phyloP scores from a whole-genome alignment of 2,329 filamentous ascomycete species.

The Monosporascus sp. region DNA sequence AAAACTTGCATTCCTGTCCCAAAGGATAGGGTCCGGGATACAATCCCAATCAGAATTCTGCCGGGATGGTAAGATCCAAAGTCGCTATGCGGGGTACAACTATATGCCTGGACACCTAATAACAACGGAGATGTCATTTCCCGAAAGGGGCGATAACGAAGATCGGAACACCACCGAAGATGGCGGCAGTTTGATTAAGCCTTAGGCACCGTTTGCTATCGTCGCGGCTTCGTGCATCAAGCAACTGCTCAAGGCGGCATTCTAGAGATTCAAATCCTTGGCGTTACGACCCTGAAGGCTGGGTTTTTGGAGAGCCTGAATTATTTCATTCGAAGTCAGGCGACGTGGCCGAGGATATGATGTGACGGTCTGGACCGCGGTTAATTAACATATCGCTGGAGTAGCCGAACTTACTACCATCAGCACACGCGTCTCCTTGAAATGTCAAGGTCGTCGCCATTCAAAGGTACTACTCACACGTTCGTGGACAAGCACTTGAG shows the following conservation, averaged over 20 bases:
- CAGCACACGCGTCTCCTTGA: neutral
- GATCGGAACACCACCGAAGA: neutral
- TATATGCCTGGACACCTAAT: neutral
- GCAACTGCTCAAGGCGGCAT: neutral
- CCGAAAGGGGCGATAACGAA: neutral
- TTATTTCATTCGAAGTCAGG: neutral
- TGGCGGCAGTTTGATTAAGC: neutral
- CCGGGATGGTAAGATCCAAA: neutral
- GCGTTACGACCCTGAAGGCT: neutral
- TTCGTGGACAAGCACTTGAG: too few relatives aligned
- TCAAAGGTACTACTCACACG: too few relatives aligned
- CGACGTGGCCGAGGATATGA: neutral
- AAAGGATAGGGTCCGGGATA: neutral
- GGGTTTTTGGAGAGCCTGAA: neutral
- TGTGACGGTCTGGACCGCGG: neutral
- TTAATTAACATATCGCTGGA: neutral
- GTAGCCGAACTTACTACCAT: neutral
- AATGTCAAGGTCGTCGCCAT: too few relatives aligned
- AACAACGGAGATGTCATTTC: neutral
- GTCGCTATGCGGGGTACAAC: neutral
- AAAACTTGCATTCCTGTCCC: neutral
- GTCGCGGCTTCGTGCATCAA: neutral
- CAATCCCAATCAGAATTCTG: neutral
- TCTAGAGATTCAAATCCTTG: neutral
- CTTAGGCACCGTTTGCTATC: neutral